Evolutionary conservation across 1,284 basidiomycete genomes (phyloP).

Genomic region (Chondrostereum purpureum): DNA sequence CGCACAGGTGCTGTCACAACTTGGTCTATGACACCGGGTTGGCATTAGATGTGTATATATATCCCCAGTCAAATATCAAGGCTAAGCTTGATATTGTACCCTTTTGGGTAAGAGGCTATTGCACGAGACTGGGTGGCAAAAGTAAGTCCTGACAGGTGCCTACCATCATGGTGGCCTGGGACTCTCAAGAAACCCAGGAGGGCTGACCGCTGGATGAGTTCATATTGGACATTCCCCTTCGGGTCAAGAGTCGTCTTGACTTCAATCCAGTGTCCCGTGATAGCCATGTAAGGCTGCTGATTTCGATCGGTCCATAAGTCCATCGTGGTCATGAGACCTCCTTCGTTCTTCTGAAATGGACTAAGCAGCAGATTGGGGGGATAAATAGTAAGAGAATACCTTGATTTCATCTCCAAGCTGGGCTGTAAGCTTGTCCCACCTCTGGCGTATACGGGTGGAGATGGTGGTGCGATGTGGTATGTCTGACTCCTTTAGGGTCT

Average conservation of each 20-base stretch:
- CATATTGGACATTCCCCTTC: no score
- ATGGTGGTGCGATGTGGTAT: constrained; percentile 8
- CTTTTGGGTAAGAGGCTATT: no score
- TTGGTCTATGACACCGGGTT: no score
- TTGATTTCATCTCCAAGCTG: background rate
- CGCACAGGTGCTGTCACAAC: no score
- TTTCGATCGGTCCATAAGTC: constrained; percentile 2
- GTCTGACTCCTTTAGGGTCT: constrained; percentile 3
- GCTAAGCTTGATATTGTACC: no score
- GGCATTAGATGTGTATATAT: no score
- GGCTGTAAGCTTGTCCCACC: background rate
- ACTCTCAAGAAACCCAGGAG: background rate
- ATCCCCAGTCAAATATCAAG: no score
- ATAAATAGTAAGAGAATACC: background rate
- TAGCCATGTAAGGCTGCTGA: background rate
- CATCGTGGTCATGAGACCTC: background rate
- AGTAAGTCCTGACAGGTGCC: background rate
- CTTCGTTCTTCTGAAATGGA: background rate
- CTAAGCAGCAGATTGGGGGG: background rate
- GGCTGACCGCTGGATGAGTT: background rate
- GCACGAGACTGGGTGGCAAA: no score
- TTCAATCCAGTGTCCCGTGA: constrained; percentile 1
- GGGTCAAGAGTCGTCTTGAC: no score
- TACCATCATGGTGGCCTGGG: background rate
- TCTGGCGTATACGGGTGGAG: constrained; percentile 2